Conservation (phyloP, 2,329 filamentous ascomycete species). For the Raffaelea albimanens region DNA sequence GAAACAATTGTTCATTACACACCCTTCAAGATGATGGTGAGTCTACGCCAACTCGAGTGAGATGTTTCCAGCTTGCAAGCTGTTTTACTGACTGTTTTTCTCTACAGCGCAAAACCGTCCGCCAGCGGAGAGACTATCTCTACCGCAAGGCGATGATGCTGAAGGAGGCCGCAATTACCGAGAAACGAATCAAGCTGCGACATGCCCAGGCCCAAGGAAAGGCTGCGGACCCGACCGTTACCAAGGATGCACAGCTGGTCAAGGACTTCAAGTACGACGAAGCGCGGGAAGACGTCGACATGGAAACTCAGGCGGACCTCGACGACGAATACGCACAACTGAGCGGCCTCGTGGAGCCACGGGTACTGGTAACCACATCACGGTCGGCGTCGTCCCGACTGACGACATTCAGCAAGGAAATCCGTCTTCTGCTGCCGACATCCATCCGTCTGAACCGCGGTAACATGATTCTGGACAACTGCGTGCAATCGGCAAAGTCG, state of each 20-base stretch:
- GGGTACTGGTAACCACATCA: conserved; percentile 79
- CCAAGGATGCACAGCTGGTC: conserved; percentile 74
- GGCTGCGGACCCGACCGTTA: conserved; percentile 69
- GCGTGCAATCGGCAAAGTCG: conserved; percentile 72
- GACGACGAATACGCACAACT: conserved; percentile 88
- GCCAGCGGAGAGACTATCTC: conserved; percentile 77
- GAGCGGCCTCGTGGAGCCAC: conserved; percentile 76
- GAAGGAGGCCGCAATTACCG: conserved; percentile 83
- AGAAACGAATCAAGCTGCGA: conserved; percentile 81
- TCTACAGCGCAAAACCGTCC: conserved; percentile 57
- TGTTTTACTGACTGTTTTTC: background rate
- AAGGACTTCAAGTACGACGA: conserved; percentile 94
- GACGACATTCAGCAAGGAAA: conserved; percentile 83
- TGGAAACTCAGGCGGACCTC: conserved; percentile 61
- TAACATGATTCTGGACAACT: conserved; percentile 76
- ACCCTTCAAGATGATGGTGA: background rate
- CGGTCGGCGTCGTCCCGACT: conserved; percentile 78
- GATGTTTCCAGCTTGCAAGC: too few relatives aligned
- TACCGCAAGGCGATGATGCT: conserved; percentile 82
- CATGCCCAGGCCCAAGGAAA: conserved; percentile 83
- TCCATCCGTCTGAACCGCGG: conserved; percentile 84
- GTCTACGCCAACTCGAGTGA: background rate
- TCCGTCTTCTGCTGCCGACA: conserved; percentile 66
- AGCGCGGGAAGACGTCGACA: conserved; percentile 57
- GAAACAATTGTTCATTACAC: too few relatives aligned